These are phyloP conservation scores for Graphilbum sp. DNA, from an alignment of 2,329 filamentous ascomycete genomes.

Conservation along the genomic window DNA sequence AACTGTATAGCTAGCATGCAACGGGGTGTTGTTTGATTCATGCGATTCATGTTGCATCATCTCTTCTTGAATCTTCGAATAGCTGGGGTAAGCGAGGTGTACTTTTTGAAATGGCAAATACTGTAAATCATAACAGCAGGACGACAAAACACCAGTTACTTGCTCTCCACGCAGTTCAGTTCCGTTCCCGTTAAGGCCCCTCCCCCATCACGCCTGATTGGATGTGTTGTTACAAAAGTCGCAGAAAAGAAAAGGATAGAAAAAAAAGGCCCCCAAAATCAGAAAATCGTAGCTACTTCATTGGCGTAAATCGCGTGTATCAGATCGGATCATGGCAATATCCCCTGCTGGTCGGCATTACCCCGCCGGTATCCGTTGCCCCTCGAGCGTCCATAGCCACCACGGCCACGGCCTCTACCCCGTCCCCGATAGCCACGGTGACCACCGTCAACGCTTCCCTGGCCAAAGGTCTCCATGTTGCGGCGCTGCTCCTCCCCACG, in stretches of 20 bases:
- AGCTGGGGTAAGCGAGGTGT: too few relatives aligned
- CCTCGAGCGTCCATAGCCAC: constrained; percentile 21
- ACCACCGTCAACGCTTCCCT: constrained; percentile 78
- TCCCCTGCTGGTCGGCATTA: constrained; percentile 4
- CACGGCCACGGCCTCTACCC: constrained; percentile 51
- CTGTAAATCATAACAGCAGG: too few relatives aligned
- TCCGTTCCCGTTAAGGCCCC: too few relatives aligned
- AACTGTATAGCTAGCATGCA: too few relatives aligned
- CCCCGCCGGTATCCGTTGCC: constrained; percentile 8
- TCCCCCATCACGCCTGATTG: not conserved
- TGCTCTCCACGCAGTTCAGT: too few relatives aligned
- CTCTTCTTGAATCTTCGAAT: too few relatives aligned
- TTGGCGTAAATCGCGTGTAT: too few relatives aligned
- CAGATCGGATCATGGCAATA: not conserved
- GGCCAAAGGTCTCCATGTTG: constrained; percentile 95
- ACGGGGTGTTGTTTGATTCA: too few relatives aligned
- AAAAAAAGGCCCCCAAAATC: not conserved
- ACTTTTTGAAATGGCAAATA: too few relatives aligned
- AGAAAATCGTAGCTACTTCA: too few relatives aligned
- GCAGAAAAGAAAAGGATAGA: too few relatives aligned
- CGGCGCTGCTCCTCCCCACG: constrained; percentile 83
- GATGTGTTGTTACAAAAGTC: not conserved
- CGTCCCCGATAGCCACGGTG: constrained; percentile 64
- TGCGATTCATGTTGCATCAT: too few relatives aligned
- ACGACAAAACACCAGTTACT: not conserved